phyloP scores from a whole-genome alignment of 1,284 basidiomycete species.

The Cutaneotrichosporon daszewskae region DNA sequence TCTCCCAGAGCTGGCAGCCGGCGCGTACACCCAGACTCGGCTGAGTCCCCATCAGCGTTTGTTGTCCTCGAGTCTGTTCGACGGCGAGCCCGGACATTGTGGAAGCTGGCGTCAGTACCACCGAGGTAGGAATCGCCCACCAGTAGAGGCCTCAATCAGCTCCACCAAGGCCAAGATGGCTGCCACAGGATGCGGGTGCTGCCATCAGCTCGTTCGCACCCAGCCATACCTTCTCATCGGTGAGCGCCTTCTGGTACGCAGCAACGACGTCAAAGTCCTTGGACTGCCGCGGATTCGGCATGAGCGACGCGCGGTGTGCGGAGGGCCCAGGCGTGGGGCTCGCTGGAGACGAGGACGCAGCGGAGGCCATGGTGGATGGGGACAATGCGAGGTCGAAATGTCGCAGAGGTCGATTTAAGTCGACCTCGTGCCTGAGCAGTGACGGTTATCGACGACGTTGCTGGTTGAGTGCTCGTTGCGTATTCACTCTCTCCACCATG shows the following conservation, averaged over 20 bases:
- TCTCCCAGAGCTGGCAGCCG: constrained; percentile 47
- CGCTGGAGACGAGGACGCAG: constrained; percentile 3
- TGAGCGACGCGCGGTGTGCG: background rate
- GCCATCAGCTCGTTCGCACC: constrained; percentile 1
- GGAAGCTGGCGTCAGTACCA: constrained; percentile 25
- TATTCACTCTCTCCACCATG: background rate
- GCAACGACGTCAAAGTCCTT: constrained; percentile 40
- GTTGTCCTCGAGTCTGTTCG: constrained; percentile 37
- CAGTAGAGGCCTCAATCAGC: constrained; percentile 45
- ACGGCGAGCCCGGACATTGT: constrained; percentile 42
- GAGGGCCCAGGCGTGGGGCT: constrained; percentile 2
- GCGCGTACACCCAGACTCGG: constrained; percentile 43
- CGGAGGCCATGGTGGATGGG: constrained; percentile 1
- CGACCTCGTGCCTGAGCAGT: too few species aligned
- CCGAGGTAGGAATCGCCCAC: constrained; percentile 17
- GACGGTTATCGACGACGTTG: too few species aligned
- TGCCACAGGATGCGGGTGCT: constrained; percentile 46
- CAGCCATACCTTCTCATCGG: constrained; percentile 40
- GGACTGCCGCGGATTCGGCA: background rate
- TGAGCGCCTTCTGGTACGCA: constrained; percentile 39
- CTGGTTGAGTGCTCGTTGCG: too few species aligned
- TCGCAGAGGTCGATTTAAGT: too few species aligned
- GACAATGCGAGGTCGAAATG: background rate
- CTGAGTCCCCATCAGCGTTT: constrained; percentile 39
- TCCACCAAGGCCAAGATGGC: constrained; percentile 48